Conservation (phyloP, 1,284 basidiomycete species). For the Irpex sp. region DNA sequence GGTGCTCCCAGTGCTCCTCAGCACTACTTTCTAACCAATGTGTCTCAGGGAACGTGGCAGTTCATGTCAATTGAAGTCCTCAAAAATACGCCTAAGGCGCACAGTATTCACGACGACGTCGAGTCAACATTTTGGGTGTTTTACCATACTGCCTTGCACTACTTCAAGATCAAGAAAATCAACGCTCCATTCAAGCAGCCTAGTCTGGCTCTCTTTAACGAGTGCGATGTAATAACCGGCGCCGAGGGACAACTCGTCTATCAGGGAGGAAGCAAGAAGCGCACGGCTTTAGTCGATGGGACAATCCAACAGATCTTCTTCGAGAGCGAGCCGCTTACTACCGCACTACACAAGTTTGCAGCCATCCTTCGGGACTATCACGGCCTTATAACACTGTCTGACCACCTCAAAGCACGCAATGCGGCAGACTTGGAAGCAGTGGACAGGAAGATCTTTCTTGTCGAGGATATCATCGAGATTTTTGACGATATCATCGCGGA, state of each 20-base stretch:
- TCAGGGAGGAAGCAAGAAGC: not conserved
- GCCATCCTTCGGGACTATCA: not conserved
- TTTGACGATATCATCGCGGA: no score
- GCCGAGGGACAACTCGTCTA: not conserved
- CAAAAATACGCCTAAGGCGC: not conserved
- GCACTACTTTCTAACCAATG: not conserved
- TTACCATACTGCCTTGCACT: not conserved
- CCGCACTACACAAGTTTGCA: not conserved
- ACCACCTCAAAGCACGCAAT: no score
- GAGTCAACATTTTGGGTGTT: constrained; percentile 1
- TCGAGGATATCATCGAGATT: no score
- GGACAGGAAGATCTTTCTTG: no score
- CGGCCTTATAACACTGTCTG: no score
- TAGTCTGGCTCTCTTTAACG: not conserved
- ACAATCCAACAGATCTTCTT: not conserved
- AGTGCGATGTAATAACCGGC: not conserved
- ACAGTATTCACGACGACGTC: not conserved
- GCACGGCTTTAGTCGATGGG: not conserved
- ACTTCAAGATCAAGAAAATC: not conserved
- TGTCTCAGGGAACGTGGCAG: not conserved
- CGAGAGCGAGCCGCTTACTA: not conserved
- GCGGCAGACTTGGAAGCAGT: no score
- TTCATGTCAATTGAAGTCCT: not conserved
- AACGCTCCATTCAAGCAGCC: not conserved
- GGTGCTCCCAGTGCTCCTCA: not conserved